phyloP scores from a whole-genome alignment of 2,329 filamentous ascomycete genomes.

The Allantophomopsis lycopodina region DNA sequence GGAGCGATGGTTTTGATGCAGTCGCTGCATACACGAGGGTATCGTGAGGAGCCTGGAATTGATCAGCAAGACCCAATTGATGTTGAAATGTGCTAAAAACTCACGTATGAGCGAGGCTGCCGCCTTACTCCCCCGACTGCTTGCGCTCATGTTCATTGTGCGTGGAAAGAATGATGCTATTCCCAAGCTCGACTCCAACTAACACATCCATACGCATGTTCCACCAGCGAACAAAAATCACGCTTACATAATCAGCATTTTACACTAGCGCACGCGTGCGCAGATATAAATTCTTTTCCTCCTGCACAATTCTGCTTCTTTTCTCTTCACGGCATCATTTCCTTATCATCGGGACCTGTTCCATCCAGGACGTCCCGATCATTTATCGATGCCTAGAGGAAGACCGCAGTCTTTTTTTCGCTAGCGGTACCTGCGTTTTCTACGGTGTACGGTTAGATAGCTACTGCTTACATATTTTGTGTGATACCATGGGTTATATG shows the following conservation, averaged over 20 bases:
- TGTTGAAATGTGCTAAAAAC: conserved; percentile 9
- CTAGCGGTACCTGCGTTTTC: conserved; percentile 78
- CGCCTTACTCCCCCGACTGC: conserved; percentile 40
- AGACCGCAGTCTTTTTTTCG: conserved; percentile 82
- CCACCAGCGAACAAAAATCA: conserved; percentile 1
- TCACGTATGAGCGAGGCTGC: conserved; percentile 35
- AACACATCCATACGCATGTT: not conserved
- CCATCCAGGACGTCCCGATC: conserved; percentile 68
- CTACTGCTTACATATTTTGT: conserved; percentile 63
- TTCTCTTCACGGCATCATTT: conserved; percentile 53
- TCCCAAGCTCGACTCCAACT: not conserved
- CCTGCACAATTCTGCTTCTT: conserved; percentile 11
- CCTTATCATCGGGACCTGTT: conserved; percentile 90
- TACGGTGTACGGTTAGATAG: conserved; percentile 97
- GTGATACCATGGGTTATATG: no score
- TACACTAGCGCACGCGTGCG: not conserved
- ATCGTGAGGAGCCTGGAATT: conserved; percentile 11
- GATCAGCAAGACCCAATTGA: not conserved
- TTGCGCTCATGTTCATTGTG: conserved; percentile 30
- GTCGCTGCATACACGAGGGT: conserved; percentile 13
- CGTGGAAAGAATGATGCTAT: conserved; percentile 5
- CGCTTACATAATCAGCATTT: not conserved
- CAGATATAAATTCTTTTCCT: not conserved
- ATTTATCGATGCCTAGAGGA: conserved; percentile 83
- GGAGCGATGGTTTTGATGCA: conserved; percentile 10